These are phyloP conservation scores for Cadophora luteo-olivacea DNA, from an alignment of 2,329 filamentous ascomycete species.

Conservation along the genomic window DNA sequence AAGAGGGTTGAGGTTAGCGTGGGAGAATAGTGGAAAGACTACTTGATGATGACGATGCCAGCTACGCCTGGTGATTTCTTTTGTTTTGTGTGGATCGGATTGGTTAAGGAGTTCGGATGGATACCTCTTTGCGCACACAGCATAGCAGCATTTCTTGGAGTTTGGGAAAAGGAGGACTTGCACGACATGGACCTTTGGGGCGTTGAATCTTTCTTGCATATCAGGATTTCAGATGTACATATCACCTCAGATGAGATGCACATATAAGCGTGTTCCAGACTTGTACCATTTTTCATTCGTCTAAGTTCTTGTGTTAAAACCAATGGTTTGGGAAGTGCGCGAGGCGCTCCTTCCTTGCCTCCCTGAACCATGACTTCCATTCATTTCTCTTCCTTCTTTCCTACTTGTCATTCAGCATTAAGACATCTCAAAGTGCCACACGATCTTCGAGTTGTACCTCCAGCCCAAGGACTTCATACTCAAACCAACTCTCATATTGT, in stretches of 20 bases:
- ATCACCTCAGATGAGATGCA: not conserved
- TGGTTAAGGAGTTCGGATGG: not conserved
- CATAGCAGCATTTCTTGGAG: constrained; percentile 15
- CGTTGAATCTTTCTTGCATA: not conserved
- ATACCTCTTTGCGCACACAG: not conserved
- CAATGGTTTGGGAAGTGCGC: not conserved
- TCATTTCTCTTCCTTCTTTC: not conserved
- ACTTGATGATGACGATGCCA: not conserved
- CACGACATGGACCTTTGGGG: not conserved
- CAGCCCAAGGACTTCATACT: not conserved
- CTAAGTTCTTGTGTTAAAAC: not conserved
- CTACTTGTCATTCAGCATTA: not conserved
- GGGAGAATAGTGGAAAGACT: constrained; percentile 5
- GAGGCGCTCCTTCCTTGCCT: not conserved
- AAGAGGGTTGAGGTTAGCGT: constrained; percentile 28
- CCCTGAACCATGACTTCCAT: not conserved
- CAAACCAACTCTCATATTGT: not conserved
- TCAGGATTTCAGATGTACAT: not conserved
- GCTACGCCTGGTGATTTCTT: not conserved
- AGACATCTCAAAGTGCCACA: not conserved
- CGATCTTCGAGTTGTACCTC: not conserved
- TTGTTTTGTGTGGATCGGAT: not conserved
- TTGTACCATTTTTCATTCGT: not conserved
- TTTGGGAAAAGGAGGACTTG: not conserved
- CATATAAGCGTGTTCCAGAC: not conserved